Evolutionary conservation across 306 rosid species (phyloP).

Genomic region (Ceratonia siliqua): DNA sequence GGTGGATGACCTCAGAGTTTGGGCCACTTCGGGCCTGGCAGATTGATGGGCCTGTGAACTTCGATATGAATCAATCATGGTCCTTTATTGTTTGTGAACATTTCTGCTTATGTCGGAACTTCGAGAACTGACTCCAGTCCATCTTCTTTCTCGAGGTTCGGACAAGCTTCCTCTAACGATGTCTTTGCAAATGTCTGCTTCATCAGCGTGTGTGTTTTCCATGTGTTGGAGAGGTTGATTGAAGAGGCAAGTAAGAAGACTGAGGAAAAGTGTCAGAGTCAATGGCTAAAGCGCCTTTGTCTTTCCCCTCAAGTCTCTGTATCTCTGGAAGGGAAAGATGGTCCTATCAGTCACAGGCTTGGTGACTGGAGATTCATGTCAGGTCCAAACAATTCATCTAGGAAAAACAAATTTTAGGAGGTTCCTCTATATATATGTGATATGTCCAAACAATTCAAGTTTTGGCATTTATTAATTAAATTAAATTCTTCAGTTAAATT

Average conservation of each 20-base stretch:
- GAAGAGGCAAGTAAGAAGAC: constrained; percentile 23
- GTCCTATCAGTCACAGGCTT: too few species aligned
- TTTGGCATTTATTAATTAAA: too few species aligned
- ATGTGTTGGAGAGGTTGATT: constrained; percentile 20
- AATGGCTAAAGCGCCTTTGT: constrained; percentile 31
- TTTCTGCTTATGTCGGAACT: constrained; percentile 83
- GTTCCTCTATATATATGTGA: neutral
- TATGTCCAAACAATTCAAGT: too few species aligned
- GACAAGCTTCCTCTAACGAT: constrained; percentile 77
- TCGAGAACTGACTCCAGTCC: constrained; percentile 87
- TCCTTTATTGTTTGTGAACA: constrained; percentile 74
- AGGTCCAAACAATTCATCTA: neutral
- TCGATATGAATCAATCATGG: constrained; percentile 80
- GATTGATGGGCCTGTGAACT: constrained; percentile 69
- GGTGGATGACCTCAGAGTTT: constrained; percentile 78
- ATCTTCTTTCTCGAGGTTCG: constrained; percentile 75
- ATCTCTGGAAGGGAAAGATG: constrained; percentile 37
- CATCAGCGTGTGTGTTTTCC: constrained; percentile 19
- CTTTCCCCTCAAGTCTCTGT: constrained; percentile 4
- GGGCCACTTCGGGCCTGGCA: constrained; percentile 71
- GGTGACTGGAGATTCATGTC: neutral
- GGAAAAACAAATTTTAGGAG: neutral
- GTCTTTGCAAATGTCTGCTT: constrained; percentile 37
- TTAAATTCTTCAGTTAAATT: too few species aligned
- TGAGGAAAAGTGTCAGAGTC: constrained; percentile 20